Percentiles rank a stretch among this genome's conserved stretches.
Evolutionary conservation across 2,329 filamentous ascomycete genomes (phyloP).

Genomic region (Penicillium sp.): DNA sequence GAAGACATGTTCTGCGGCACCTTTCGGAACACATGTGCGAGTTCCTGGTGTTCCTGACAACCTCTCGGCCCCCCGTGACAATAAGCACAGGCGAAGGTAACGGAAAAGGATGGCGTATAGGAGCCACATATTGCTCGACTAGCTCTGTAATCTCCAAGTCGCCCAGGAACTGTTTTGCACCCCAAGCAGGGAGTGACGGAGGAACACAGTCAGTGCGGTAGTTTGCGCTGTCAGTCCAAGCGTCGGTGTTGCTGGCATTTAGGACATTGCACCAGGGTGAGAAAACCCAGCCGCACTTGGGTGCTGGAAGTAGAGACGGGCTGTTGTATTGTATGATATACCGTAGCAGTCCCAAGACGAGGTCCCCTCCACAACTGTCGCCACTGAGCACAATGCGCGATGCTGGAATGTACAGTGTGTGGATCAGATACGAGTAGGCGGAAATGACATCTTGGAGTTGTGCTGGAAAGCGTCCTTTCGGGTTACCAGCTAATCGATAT

Average conservation of each 20-base stretch:
- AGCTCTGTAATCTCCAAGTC: slow-evolving; percentile 7
- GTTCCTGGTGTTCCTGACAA: slow-evolving; percentile 8
- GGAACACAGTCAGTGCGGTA: slow-evolving; percentile 17
- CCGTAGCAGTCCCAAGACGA: slow-evolving; percentile 19
- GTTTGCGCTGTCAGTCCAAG: slow-evolving; percentile 11
- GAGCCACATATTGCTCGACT: slow-evolving; percentile 13
- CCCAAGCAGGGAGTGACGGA: slow-evolving; percentile 11
- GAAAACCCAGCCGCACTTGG: slow-evolving; percentile 15
- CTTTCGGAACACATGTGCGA: slow-evolving; percentile 4
- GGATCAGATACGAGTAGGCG: slow-evolving; percentile 19
- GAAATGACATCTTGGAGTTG: slow-evolving; percentile 24
- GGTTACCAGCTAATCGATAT: slow-evolving; percentile 20
- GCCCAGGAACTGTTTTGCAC: slow-evolving; percentile 11
- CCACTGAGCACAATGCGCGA: slow-evolving; percentile 22
- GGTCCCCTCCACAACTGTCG: slow-evolving; percentile 23
- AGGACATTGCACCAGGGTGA: slow-evolving; percentile 17
- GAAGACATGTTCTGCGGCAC: slow-evolving; percentile 5
- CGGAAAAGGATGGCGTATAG: slow-evolving; percentile 16
- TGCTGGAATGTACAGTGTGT: slow-evolving; percentile 17
- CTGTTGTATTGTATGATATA: slow-evolving; percentile 15
- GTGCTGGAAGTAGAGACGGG: slow-evolving; percentile 9
- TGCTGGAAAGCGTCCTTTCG: slow-evolving; percentile 21
- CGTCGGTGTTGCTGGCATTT: slow-evolving; percentile 1
- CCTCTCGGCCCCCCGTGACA: slow-evolving; percentile 14
- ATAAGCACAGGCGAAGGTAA: slow-evolving; percentile 19